Conservation (phyloP, 208 protist species). For the Porcisia deanei region DNA sequence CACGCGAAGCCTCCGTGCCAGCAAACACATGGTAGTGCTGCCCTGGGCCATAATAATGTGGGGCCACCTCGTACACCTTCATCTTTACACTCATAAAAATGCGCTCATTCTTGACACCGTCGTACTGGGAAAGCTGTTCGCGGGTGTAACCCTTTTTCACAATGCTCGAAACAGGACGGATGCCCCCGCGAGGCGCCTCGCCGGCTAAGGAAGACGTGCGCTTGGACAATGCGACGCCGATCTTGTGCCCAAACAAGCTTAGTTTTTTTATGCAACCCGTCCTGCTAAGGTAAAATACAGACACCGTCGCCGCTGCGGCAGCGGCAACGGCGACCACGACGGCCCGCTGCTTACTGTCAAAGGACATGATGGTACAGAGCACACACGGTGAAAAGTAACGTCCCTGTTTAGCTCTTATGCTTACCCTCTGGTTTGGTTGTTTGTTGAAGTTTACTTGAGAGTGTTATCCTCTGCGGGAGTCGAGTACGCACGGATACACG, state of each 20-base stretch:
- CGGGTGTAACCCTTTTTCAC: slow-evolving; percentile 61
- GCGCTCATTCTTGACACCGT: slow-evolving; percentile 59
- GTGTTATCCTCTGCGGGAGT: not conserved
- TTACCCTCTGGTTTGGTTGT: not conserved
- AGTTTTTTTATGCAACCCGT: slow-evolving; percentile 32
- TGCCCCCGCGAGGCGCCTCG: slow-evolving; percentile 22
- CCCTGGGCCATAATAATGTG: slow-evolving; percentile 85
- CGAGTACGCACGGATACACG: not conserved
- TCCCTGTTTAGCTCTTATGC: too few relatives aligned
- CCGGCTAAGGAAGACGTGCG: not conserved
- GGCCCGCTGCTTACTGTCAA: slow-evolving; percentile 12
- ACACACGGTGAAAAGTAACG: not conserved
- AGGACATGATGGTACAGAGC: slow-evolving; percentile 7
- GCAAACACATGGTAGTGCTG: slow-evolving; percentile 82
- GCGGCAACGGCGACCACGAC: slow-evolving; percentile 27
- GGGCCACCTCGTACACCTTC: slow-evolving; percentile 83
- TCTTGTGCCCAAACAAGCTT: slow-evolving; percentile 19
- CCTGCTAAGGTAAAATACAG: slow-evolving; percentile 26
- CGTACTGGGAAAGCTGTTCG: slow-evolving; percentile 64
- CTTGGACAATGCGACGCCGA: slow-evolving; percentile 12
- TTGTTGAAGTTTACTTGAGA: not conserved
- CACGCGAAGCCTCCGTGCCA: slow-evolving; percentile 68
- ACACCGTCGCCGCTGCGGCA: slow-evolving; percentile 13
- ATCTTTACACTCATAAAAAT: slow-evolving; percentile 82
- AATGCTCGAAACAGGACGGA: slow-evolving; percentile 57